Evolutionary conservation across 148 eudicot species (phyloP), one percentile per base, ranked within the genome.

Genomic region (Dysphania ambrosioides): DNA sequence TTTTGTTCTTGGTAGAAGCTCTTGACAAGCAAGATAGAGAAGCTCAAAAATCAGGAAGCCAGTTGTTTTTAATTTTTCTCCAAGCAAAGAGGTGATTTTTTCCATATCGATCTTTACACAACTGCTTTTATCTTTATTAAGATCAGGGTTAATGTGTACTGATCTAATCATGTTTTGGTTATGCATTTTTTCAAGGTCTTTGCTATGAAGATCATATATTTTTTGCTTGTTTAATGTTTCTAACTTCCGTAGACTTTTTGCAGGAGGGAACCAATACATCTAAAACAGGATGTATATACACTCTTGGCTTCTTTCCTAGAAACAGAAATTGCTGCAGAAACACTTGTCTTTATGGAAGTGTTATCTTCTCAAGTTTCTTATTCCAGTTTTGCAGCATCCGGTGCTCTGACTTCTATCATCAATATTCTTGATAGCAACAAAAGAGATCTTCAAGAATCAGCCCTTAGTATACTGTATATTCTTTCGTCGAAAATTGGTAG

Each of bases 1-100:
- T 89, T 57, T 79, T 67, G 73, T 93, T 93, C 74, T 74, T 93
- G 84, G 85, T 79, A 72, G 71, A 79, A 44, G 90, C 98, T 34
- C 69, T 38, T 32, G 85, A 79, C 27, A 65, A 34, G 75, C 71
- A 49, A 69, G 93, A 89, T 69, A 62, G 71, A 19, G 76, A 81
- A 68, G 93, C 97, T 79, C 88, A 79, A 77, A 82, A 75, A 65
- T 72, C 77, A 34, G 95, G 97, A 81, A 84, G 74, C 77, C 78
- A 42, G 66, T 62, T 91, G 79, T 66, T 91, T 35, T 80, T 79
- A 41, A 82, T 83, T 26, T 83, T 82, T 75, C 55, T 89, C 68
- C 82, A 66, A 70, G 77, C 84, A 56, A 81, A 83, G 88, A 83
- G 97, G 97, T 91, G 53, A 84, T 61, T 27, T 74, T 49, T 58